A percentile compares a stretch with the other conserved stretches of the same genome.
These are phyloP conservation scores for Laguncularia racemosa DNA, from an alignment of 345 rosid species.

Conservation along the genomic window DNA sequence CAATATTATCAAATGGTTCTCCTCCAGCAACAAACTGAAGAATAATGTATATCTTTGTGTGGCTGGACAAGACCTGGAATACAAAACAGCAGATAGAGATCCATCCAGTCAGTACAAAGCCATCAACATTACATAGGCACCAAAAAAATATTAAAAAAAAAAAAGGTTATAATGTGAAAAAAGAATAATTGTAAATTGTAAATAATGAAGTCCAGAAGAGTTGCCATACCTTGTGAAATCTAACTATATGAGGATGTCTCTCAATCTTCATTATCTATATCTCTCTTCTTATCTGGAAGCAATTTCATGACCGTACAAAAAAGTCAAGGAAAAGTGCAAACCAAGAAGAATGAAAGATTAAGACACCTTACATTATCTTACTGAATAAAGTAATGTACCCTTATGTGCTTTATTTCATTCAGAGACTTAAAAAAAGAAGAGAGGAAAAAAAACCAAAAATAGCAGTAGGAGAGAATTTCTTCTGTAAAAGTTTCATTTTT, in stretches of 20 bases:
- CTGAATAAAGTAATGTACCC: no score
- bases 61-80: conserved; percentile 63
- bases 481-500: no score
- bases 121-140: not conserved
- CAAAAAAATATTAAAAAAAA: not conserved
- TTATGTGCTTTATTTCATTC: no score
- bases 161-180: not conserved
- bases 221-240: conserved; percentile 60
- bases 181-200: not conserved
- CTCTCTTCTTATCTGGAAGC: conserved; percentile 70
- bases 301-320: not conserved
- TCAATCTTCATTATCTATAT: conserved; percentile 90
- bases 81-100: no score
- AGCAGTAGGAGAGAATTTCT: no score
- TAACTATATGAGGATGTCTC: conserved; percentile 76
- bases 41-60: conserved; percentile 60
- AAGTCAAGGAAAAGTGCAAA: not conserved
- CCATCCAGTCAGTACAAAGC: not conserved
- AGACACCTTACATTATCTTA: no score
- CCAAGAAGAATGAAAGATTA: not conserved
- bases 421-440: no score
- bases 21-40: conserved; percentile 83
- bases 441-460: no score
- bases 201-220: not conserved
- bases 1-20: conserved; percentile 70